These are phyloP conservation scores for Populus alba DNA, from an alignment of 345 rosid species.

Conservation along the genomic window DNA sequence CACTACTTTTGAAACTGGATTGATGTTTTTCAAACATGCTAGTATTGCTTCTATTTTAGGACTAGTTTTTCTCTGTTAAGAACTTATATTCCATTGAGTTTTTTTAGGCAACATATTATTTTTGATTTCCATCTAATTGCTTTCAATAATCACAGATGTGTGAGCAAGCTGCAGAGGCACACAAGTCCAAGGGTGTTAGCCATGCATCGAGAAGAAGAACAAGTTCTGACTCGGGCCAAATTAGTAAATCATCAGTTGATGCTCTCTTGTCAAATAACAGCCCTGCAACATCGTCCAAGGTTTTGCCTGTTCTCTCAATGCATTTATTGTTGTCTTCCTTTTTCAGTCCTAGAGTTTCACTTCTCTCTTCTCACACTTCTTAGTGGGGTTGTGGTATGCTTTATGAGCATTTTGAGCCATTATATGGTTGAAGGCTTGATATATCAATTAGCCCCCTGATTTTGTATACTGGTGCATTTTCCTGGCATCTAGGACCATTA, in stretches of 20 bases:
- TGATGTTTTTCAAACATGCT: no score
- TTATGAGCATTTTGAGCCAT: not conserved
- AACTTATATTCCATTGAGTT: not conserved
- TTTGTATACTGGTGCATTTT: not conserved
- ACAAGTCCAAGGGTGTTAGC: constrained; percentile 67
- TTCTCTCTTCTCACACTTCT: not conserved
- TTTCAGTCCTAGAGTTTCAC: not conserved
- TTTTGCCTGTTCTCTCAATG: constrained; percentile 14
- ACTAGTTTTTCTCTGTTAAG: no score
- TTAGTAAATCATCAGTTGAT: constrained; percentile 76
- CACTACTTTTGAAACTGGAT: not conserved
- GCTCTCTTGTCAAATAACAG: constrained; percentile 73
- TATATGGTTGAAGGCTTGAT: not conserved
- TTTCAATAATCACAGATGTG: constrained; percentile 62
- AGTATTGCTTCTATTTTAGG: no score
- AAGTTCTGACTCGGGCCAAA: constrained; percentile 59
- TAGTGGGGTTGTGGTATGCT: not conserved
- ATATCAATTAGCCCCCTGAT: not conserved
- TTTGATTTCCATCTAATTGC: not conserved
- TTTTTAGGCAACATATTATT: not conserved
- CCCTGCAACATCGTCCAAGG: constrained; percentile 56
- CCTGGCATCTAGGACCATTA: not conserved
- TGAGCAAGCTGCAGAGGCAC: constrained; percentile 95
- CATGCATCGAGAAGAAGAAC: constrained; percentile 69
- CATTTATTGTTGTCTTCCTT: not conserved